A percentile compares a stretch with the other conserved stretches of the same genome.
Evolutionary conservation across 306 rosid species (phyloP).

Genomic region (Cicer arietinum): DNA sequence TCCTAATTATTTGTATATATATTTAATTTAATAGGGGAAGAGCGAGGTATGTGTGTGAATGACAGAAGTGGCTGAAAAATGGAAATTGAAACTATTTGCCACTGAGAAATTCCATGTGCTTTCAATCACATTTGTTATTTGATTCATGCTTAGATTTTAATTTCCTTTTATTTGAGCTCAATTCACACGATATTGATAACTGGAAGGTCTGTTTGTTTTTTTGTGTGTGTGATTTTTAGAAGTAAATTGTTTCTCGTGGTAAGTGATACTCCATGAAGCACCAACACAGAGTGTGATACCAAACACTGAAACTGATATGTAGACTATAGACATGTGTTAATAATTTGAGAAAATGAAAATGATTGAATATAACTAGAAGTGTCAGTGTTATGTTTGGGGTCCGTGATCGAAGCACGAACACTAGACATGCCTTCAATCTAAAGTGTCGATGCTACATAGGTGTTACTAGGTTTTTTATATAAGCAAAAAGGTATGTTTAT

Average conservation of each 20-base stretch:
- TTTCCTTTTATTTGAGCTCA: conserved; percentile 2
- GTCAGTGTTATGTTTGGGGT: background rate
- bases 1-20: background rate
- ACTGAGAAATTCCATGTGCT: conserved; percentile 6
- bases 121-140: conserved; percentile 33
- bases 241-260: conserved; percentile 19
- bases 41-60: background rate
- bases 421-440: background rate
- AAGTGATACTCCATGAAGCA: background rate
- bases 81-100: conserved; percentile 15
- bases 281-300: background rate
- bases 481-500: no score
- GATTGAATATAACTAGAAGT: background rate
- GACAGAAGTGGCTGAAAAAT: background rate
- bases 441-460: background rate
- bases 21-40: background rate
- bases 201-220: conserved; percentile 13
- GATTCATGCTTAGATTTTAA: conserved; percentile 10
- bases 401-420: background rate
- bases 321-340: no score
- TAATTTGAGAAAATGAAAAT: background rate
- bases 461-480: background rate
- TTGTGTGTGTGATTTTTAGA: conserved; percentile 19
- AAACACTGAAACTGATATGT: background rate
- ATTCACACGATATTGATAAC: conserved; percentile 8